Evolutionary conservation across 1,284 basidiomycete genomes (phyloP).

Genomic region (Sphagnurus paluster): DNA sequence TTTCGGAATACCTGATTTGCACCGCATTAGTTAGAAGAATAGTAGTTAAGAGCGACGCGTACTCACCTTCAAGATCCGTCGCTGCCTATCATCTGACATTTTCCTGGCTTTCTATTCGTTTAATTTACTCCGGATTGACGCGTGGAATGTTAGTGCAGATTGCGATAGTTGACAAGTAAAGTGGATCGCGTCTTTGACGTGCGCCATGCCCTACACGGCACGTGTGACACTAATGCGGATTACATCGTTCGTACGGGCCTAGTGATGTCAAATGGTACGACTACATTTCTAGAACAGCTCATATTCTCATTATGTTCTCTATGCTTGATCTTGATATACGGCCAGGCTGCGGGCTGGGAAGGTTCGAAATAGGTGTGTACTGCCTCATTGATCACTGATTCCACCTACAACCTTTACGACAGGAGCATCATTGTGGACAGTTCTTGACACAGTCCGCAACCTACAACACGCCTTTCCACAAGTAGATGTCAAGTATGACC

Average conservation of each 20-base stretch:
- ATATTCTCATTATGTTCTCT: conserved; percentile 50
- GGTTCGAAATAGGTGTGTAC: conserved; percentile 70
- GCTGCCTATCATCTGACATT: conserved; percentile 53
- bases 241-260: neutral
- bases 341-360: conserved; percentile 77
- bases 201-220: neutral
- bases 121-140: neutral
- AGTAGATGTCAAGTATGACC: conserved; percentile 83
- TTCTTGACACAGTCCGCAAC: conserved; percentile 68
- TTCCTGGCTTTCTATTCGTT: neutral
- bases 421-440: conserved; percentile 83
- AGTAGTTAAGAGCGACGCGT: neutral
- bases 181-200: conserved; percentile 1
- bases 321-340: conserved; percentile 72
- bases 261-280: too few relatives aligned
- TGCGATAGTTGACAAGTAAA: neutral
- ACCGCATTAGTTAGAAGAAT: neutral
- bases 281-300: too few relatives aligned
- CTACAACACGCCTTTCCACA: conserved; percentile 73
- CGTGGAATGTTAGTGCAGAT: neutral
- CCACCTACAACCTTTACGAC: conserved; percentile 3
- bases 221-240: conserved; percentile 15
- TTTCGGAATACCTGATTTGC: conserved; percentile 70
- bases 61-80: conserved; percentile 63
- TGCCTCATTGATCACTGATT: neutral